Evolutionary conservation across 768 basidiomycete genomes (phyloP), one percentile per base, ranked within the genome.

Genomic region (Hebeloma cylindrosporum): DNA sequence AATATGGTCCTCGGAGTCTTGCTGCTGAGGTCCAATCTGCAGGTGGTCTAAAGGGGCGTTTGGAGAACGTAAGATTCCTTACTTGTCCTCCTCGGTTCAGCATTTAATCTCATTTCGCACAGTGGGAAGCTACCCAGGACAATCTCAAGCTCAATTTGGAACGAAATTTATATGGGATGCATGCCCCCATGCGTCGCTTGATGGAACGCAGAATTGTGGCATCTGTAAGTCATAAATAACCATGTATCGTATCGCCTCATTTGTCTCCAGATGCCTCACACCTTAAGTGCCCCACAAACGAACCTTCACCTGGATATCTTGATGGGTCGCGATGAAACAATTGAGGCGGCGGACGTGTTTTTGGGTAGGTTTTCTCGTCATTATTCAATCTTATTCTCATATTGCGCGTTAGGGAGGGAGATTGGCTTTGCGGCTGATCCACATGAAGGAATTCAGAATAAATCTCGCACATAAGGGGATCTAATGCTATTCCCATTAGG

Each of bases 61-160:
- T 98, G 21, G 79, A 88, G 59, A 85, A 83, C 54, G 95, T 94
- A 50, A 42, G 84, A 4, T 14, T 14, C 7, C 3, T 28, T 18
- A 20, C 25, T 37, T 20, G 25, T 37, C 21, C 17, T 20, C 16
- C 35, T 32, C 8, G 26, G 23, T 47, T 43, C 7, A 47, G 31
- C 9, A 21, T 36, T 23, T 52, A 21, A 29, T 32, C 22, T 5
- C 34, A 21, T 33, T 32, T 32, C 7, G 17, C 14, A 11, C 52
- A 98, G 95, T 98, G 96, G 96, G 85, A 93, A 40, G 83, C 82
- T 52, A 93, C 94, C 6, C 93, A 96, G 63, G 87, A 92, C 63
- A 87, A 86, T 63, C 61, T 93, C 38, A 85, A 85, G 62, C 73
- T 97, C 46, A 93, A 81, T 36, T 71, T 95, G 67, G 79, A 92